Evolutionary conservation across 163 green algal genomes (phyloP).

Genomic region (Scenedesmus sp.): DNA sequence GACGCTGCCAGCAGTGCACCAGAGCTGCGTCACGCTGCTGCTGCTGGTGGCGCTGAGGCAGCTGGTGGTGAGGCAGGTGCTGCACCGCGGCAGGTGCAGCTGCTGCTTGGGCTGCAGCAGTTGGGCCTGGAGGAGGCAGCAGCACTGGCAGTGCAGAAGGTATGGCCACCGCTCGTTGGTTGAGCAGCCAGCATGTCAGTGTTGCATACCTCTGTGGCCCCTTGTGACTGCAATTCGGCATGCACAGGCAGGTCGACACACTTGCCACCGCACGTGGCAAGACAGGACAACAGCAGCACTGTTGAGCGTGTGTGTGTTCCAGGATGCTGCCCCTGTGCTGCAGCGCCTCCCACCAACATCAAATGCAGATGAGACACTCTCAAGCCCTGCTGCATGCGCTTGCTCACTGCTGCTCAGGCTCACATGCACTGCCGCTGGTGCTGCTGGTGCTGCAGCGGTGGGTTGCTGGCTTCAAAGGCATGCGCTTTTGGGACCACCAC

Average conservation of each 20-base stretch:
- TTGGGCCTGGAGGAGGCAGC: neutral
- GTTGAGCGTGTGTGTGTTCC: too few relatives aligned
- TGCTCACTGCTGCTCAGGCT: neutral
- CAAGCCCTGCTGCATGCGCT: neutral
- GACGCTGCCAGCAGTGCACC: neutral
- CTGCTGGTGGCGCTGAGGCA: neutral
- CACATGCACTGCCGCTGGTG: neutral
- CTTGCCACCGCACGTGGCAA: too few relatives aligned
- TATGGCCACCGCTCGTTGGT: neutral
- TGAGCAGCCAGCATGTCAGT: neutral
- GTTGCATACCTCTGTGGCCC: neutral
- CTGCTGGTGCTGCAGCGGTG: neutral
- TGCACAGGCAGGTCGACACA: neutral
- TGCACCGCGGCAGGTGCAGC: neutral
- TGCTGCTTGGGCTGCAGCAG: neutral
- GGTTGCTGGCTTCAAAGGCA: neutral
- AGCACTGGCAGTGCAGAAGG: slow-evolving; percentile 16
- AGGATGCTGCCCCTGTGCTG: too few relatives aligned
- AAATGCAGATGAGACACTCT: too few relatives aligned
- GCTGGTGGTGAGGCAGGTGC: neutral
- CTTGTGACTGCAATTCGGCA: neutral
- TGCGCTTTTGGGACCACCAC: neutral
- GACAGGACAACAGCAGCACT: too few relatives aligned
- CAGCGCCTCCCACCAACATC: too few relatives aligned
- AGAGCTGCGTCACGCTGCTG: neutral